Percentiles rank a stretch among this genome's conserved stretches.
Evolutionary conservation across 2,329 filamentous ascomycete species (phyloP).

Genomic region (Ceratocystis colombiana): DNA sequence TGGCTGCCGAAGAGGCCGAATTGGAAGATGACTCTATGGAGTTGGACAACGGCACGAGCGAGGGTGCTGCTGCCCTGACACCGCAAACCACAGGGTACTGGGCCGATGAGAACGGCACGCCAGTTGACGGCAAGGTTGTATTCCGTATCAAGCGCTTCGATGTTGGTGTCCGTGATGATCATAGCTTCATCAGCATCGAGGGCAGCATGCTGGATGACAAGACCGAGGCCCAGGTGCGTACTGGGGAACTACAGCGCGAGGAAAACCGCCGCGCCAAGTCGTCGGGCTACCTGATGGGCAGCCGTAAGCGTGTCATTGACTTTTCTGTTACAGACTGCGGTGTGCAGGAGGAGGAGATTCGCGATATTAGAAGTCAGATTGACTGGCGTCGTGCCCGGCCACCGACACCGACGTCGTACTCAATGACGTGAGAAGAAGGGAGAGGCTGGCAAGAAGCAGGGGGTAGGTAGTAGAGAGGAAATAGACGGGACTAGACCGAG

Average conservation of each 20-base stretch:
- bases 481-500: not conserved
- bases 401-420: constrained; percentile 24
- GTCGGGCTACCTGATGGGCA: constrained; percentile 20
- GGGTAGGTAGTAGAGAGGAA: not conserved
- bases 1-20: constrained; percentile 45
- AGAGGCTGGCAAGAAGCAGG: not conserved
- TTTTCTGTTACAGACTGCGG: constrained; percentile 24
- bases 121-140: constrained; percentile 57
- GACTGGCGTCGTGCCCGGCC: constrained; percentile 24
- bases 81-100: constrained; percentile 49
- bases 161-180: constrained; percentile 61
- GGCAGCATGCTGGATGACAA: constrained; percentile 69
- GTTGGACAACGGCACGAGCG: constrained; percentile 44
- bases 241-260: constrained; percentile 34
- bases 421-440: constrained; percentile 14
- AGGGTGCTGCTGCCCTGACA: not conserved
- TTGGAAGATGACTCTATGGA: constrained; percentile 38
- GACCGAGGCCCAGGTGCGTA: constrained; percentile 50
- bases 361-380: constrained; percentile 24
- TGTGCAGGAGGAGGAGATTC: constrained; percentile 22
- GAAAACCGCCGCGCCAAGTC: constrained; percentile 18
- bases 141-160: constrained; percentile 83
- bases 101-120: constrained; percentile 58
- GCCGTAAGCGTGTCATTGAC: constrained; percentile 16
- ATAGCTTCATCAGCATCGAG: constrained; percentile 74